Evolutionary conservation across 2,329 filamentous ascomycete species (phyloP), one percentile per base, ranked within the genome.

Genomic region (Alternaria tenuissima): DNA sequence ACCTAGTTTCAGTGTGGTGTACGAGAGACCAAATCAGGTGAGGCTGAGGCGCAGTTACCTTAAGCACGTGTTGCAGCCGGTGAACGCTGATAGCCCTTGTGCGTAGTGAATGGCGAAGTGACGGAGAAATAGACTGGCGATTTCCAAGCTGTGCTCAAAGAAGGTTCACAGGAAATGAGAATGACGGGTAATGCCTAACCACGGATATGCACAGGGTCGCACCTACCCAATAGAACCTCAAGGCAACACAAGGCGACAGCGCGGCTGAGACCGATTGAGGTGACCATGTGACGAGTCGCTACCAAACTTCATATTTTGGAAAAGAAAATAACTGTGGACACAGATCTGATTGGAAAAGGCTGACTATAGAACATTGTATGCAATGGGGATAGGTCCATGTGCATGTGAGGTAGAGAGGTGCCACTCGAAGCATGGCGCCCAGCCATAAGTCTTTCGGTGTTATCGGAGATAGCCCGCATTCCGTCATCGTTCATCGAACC

Each of bases 391-490:
- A n/a, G 12, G 28, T 26, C 8, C 18, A 44, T 28, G 14, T 26
- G 22, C 4, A 38, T 49, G 32, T 38, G 5, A 14, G 36, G 34
- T 9, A 26, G 30, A 36, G 5, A 16, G 18, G 30, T n/a, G 30
- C 20, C 1, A 16, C 11, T 24, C 20, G 46, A 41, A 41, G 39
- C 39, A 41, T 9, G 39, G 39, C 20, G 46, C 32, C 46, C 18
- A 34, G 9, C 42, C 24, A 24, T 20, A 24, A n/a, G 11, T 38
- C 8, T n/a, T 26, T 48, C 59, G 59, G 59, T 36, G 43, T 55
- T 61, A 52, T 30, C 54, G 61, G 61, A 52, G 51, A 57, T 63
- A 63, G 57, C 28, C 41, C 54, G 41, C 58, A 57, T 57, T 34
- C 28, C 61, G 58, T 61, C 57, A 61, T 57, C 34, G 53, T 26